Evolutionary conservation across 495 filamentous ascomycete species (phyloP).

Genomic region (Tuber microsphaerosporum): DNA sequence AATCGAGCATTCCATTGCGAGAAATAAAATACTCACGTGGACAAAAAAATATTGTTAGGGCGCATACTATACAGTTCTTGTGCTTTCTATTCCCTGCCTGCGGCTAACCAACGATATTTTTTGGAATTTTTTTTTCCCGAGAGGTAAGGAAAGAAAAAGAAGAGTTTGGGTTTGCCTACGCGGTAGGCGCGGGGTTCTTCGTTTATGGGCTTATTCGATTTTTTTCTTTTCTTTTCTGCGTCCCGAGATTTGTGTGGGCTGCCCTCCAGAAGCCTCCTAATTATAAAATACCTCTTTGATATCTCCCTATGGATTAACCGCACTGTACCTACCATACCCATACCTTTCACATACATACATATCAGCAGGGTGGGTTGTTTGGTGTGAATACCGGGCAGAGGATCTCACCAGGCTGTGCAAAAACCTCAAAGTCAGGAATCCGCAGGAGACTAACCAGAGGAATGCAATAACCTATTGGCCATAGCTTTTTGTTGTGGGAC

Average conservation of each 20-base stretch:
- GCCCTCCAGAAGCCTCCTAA: background rate
- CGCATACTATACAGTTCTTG: background rate
- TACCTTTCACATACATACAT: constrained; percentile 2
- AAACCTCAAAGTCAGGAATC: background rate
- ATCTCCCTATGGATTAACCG: background rate
- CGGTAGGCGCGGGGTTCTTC: background rate
- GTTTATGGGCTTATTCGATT: background rate
- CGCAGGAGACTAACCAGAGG: background rate
- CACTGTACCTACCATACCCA: background rate
- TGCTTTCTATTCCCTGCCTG: background rate
- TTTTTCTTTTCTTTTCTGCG: background rate
- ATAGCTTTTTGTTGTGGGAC: background rate
- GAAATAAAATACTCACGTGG: constrained; percentile 1
- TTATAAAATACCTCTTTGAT: background rate
- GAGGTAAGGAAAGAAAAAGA: background rate
- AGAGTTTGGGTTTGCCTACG: background rate
- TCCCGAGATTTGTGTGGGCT: background rate
- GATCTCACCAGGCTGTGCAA: constrained; percentile 1
- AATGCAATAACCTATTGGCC: background rate
- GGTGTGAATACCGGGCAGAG: background rate
- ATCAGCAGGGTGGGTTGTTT: background rate
- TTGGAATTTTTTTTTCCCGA: background rate
- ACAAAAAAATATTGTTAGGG: background rate
- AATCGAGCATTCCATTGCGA: background rate
- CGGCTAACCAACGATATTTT: background rate